Evolutionary conservation across 2,329 filamentous ascomycete species (phyloP).

Genomic region (Stylonectria norvegica): DNA sequence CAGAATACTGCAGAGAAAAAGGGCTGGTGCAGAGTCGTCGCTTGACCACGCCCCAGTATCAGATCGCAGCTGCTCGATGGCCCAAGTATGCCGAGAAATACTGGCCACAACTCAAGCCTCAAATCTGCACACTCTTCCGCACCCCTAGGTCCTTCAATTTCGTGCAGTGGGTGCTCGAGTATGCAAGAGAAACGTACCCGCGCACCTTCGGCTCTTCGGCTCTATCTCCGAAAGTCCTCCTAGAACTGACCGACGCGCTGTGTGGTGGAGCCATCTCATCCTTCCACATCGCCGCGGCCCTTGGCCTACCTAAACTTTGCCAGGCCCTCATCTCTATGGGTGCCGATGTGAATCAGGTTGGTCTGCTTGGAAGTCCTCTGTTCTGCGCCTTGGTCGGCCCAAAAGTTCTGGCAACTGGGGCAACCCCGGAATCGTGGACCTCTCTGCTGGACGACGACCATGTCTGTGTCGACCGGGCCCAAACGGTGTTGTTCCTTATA

Average conservation of each 20-base stretch:
- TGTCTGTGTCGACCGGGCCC: conserved; percentile 10
- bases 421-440: conserved; percentile 21
- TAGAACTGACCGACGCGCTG: conserved; percentile 30
- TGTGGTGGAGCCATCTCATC: conserved; percentile 28
- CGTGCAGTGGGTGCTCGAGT: conserved; percentile 37
- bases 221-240: conserved; percentile 18
- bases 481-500: conserved; percentile 23
- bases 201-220: conserved; percentile 19
- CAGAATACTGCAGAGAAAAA: conserved; percentile 27
- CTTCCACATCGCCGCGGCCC: conserved; percentile 34
- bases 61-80: conserved; percentile 28
- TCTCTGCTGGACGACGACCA: conserved; percentile 14
- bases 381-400: conserved; percentile 35
- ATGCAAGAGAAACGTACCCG: conserved; percentile 30
- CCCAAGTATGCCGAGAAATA: conserved; percentile 23
- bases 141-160: conserved; percentile 28
- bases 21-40: conserved; percentile 20
- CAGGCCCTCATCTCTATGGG: conserved; percentile 22
- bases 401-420: conserved; percentile 19
- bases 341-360: conserved; percentile 17
- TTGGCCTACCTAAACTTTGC: conserved; percentile 31
- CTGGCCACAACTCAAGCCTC: conserved; percentile 27
- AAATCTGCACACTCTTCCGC: conserved; percentile 30
- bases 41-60: conserved; percentile 22
- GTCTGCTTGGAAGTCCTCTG: conserved; percentile 30